Conservation (phyloP, 176 grass and related monocot genomes). For the Chrysopogon serrulatus region DNA sequence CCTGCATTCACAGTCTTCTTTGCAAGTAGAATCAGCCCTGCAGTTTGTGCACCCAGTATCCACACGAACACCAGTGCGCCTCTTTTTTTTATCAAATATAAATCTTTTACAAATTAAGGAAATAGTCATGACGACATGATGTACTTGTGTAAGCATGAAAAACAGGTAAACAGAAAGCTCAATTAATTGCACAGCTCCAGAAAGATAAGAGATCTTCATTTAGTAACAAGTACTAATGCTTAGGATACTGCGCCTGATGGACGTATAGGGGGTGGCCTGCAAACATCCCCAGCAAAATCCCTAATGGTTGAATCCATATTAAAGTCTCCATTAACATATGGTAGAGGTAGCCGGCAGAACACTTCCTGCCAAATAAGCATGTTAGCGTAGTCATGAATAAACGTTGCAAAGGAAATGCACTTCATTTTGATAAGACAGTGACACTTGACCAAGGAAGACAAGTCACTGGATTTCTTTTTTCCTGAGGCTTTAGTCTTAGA, state of each 20-base stretch:
- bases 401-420: neutral
- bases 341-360: slow-evolving; percentile 80
- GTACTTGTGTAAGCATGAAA: neutral
- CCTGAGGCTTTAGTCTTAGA: neutral
- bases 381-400: slow-evolving; percentile 20
- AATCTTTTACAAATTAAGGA: slow-evolving; percentile 65
- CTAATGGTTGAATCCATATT: slow-evolving; percentile 62
- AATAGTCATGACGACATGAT: neutral
- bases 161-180: neutral
- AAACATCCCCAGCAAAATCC: slow-evolving; percentile 49
- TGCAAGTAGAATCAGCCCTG: slow-evolving; percentile 69
- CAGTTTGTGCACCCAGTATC: slow-evolving; percentile 82
- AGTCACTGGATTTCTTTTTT: neutral
- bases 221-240: neutral
- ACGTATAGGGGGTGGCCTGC: slow-evolving; percentile 58
- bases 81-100: slow-evolving; percentile 98
- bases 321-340: slow-evolving; percentile 85
- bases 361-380: slow-evolving; percentile 61
- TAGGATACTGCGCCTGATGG: slow-evolving; percentile 95
- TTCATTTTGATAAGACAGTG: neutral
- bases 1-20: slow-evolving; percentile 97
- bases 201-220: neutral
- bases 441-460: neutral
- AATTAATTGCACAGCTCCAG: slow-evolving; percentile 7
- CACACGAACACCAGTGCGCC: slow-evolving; percentile 44